A percentile compares a stretch with the other conserved stretches of the same genome.
Conservation (phyloP, 345 rosid species). For the Murraya paniculata region DNA sequence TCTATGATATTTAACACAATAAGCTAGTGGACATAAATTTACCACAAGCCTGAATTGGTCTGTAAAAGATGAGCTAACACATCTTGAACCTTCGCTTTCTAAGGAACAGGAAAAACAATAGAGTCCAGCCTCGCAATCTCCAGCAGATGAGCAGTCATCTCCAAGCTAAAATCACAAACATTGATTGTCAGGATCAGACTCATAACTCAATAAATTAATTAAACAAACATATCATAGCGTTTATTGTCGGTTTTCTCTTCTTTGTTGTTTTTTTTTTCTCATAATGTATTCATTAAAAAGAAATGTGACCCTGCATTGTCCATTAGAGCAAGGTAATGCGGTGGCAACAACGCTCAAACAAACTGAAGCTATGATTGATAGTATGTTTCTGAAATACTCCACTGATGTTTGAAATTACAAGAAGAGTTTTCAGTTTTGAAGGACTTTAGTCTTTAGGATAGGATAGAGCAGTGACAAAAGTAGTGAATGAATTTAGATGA, state of each 20-base stretch:
- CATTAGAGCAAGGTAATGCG: slow-evolving; percentile 16
- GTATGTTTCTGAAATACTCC: not conserved
- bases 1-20: not conserved
- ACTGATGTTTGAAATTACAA: not conserved
- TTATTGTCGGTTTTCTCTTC: too few species aligned
- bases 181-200: not conserved
- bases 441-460: not conserved
- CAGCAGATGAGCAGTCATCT: slow-evolving; percentile 31
- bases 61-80: slow-evolving; percentile 37
- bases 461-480: not conserved
- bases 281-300: not conserved
- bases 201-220: not conserved
- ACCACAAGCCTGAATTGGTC: slow-evolving; percentile 45
- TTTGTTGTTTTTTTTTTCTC: too few species aligned
- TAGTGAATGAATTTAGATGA: not conserved
- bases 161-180: slow-evolving; percentile 7
- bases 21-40: not conserved
- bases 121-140: slow-evolving; percentile 34
- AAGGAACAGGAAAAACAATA: slow-evolving; percentile 33
- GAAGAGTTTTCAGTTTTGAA: not conserved
- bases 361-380: not conserved
- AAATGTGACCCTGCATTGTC: slow-evolving; percentile 19
- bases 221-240: not conserved
- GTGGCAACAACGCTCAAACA: not conserved
- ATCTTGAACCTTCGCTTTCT: slow-evolving; percentile 26